Percentiles rank a stretch among this genome's conserved stretches.
phyloP scores from a whole-genome alignment of 179 eudicot species.

The Silene coronaria region DNA sequence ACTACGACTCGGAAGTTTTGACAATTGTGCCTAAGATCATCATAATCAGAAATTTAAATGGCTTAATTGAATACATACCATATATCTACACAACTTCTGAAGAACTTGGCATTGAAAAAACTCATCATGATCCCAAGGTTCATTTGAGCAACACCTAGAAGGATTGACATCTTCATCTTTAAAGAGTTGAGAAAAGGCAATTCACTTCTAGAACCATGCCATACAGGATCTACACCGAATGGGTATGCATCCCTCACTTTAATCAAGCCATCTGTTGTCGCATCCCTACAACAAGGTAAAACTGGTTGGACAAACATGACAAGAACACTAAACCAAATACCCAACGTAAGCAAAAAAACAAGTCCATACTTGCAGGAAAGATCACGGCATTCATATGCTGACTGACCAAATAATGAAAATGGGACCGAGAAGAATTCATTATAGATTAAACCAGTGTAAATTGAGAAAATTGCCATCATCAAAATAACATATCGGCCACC shows the following conservation, averaged over 20 bases:
- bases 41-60: neutral
- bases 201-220: constrained; percentile 90
- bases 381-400: constrained; percentile 77
- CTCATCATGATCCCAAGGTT: constrained; percentile 75
- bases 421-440: constrained; percentile 83
- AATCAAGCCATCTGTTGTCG: constrained; percentile 56
- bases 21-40: neutral
- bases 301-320: neutral
- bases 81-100: constrained; percentile 50
- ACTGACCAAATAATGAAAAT: constrained; percentile 64
- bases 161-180: constrained; percentile 96
- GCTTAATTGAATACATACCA: constrained; percentile 38
- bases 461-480: constrained; percentile 82
- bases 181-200: constrained; percentile 75
- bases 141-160: constrained; percentile 88
- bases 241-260: constrained; percentile 72
- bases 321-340: constrained; percentile 7
- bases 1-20: constrained; percentile 8
- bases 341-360: neutral
- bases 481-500: constrained; percentile 84
- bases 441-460: constrained; percentile 72
- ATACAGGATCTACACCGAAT: constrained; percentile 82
- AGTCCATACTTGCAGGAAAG: constrained; percentile 55
- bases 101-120: constrained; percentile 60
- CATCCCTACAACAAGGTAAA: constrained; percentile 46